Conservation (phyloP, 2,329 filamentous ascomycete genomes). For the Pseudodiploospora longispora region DNA sequence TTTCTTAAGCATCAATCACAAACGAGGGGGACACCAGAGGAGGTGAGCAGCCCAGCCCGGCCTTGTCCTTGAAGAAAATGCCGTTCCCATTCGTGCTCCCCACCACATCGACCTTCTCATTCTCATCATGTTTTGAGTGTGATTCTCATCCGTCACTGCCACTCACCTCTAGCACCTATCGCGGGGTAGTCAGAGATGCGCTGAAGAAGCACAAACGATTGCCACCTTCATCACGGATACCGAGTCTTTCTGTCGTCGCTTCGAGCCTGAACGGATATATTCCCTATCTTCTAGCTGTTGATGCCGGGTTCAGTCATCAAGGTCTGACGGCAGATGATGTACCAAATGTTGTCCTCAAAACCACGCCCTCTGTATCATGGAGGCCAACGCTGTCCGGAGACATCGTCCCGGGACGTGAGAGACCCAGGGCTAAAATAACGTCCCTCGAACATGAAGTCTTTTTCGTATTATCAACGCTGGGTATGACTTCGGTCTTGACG, state of each 20-base stretch:
- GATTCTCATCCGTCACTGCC: conserved; percentile 85
- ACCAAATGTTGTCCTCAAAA: conserved; percentile 58
- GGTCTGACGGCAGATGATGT: conserved; percentile 42
- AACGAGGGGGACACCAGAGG: no score
- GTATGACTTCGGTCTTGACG: conserved; percentile 62
- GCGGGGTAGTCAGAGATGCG: conserved; percentile 71
- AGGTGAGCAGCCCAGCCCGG: no score
- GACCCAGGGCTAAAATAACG: conserved; percentile 57
- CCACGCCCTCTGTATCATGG: conserved; percentile 67
- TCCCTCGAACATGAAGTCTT: conserved; percentile 77
- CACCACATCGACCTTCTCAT: conserved; percentile 80
- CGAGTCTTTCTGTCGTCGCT: conserved; percentile 63
- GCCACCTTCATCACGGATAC: conserved; percentile 59
- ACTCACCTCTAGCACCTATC: conserved; percentile 71
- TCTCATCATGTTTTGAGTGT: conserved; percentile 68
- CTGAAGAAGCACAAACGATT: conserved; percentile 88
- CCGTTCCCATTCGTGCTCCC: conserved; percentile 83
- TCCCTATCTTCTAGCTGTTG: conserved; percentile 73
- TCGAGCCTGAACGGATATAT: conserved; percentile 68
- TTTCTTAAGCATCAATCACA: background rate
- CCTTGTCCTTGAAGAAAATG: conserved; percentile 45
- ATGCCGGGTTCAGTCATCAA: conserved; percentile 56
- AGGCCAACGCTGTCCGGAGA: conserved; percentile 65
- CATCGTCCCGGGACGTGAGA: conserved; percentile 56
- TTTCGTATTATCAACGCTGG: conserved; percentile 71